These are phyloP conservation scores for Periconia macrospinosa DNA, from an alignment of 2,329 filamentous ascomycete genomes.

Conservation along the genomic window DNA sequence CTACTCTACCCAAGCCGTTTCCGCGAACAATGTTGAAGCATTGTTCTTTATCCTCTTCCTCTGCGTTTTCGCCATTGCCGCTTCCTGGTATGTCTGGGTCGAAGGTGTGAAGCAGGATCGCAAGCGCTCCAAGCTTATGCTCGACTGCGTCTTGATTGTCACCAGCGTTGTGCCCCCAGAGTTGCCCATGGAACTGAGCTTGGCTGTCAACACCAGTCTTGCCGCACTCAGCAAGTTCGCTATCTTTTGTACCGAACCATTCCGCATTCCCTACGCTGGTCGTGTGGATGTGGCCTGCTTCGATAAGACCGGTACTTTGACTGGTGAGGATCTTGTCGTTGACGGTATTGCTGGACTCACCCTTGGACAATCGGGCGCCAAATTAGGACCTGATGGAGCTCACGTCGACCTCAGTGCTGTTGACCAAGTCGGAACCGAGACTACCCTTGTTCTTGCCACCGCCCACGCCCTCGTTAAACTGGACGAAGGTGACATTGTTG, in stretches of 20 bases:
- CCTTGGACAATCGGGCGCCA: slow-evolving; percentile 67
- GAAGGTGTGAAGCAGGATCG: slow-evolving; percentile 93
- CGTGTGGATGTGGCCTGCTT: slow-evolving; percentile 97
- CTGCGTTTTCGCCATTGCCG: slow-evolving; percentile 91
- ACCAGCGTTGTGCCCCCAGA: slow-evolving; percentile 98
- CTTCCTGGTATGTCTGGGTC: slow-evolving; percentile 98
- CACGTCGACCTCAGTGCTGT: slow-evolving; percentile 78
- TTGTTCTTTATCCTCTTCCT: slow-evolving; percentile 98
- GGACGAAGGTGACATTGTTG: slow-evolving; percentile 95
- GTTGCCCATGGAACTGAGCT: slow-evolving; percentile 94
- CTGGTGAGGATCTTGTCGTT: slow-evolving; percentile 93
- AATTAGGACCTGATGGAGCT: slow-evolving; percentile 76
- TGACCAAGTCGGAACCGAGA: slow-evolving; percentile 72
- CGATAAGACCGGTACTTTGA: slow-evolving; percentile 96
- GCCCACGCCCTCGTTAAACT: slow-evolving; percentile 95
- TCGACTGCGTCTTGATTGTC: slow-evolving; percentile 96
- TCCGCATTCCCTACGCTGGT: slow-evolving; percentile 94
- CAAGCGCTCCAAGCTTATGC: slow-evolving; percentile 93
- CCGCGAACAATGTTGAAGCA: slow-evolving; percentile 96
- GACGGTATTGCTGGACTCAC: slow-evolving; percentile 92
- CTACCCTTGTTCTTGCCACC: slow-evolving; percentile 89
- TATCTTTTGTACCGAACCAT: slow-evolving; percentile 98
- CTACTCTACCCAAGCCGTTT: slow-evolving; percentile 97
- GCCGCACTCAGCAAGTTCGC: slow-evolving; percentile 92
- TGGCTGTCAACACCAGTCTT: slow-evolving; percentile 96